phyloP scores from a whole-genome alignment of 371 early-diverging fungal genomes.

The Gilbertella persicaria region DNA sequence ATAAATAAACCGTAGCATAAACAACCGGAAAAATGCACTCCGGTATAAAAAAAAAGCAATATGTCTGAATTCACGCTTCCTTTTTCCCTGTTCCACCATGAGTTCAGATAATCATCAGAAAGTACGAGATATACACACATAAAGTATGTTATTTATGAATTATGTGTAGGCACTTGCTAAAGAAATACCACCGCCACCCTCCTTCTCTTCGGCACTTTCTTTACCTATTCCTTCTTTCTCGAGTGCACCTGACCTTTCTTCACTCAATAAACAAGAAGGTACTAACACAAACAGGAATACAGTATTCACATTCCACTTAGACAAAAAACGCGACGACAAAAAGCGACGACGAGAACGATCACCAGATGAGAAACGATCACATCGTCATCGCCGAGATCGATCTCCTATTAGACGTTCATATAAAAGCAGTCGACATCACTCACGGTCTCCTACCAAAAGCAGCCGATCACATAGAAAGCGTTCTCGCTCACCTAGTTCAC shows the following conservation, averaged over 20 bases:
- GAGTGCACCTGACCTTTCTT: constrained; percentile 40
- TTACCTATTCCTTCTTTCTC: constrained; percentile 32
- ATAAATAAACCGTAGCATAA: too few species aligned
- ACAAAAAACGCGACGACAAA: neutral
- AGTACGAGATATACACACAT: too few species aligned
- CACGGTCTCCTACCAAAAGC: neutral
- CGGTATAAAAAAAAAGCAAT: too few species aligned
- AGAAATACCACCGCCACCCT: constrained; percentile 20
- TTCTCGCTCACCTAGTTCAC: constrained; percentile 3
- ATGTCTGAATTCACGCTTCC: too few species aligned
- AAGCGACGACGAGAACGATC: constrained; percentile 1
- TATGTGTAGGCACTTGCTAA: neutral
- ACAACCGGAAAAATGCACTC: too few species aligned
- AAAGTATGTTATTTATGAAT: too few species aligned
- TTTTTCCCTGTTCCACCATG: too few species aligned
- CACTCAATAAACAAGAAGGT: constrained; percentile 20
- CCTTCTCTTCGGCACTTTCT: constrained; percentile 2
- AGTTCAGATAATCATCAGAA: too few species aligned
- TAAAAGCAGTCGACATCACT: constrained; percentile 1
- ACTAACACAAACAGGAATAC: neutral
- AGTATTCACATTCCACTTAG: neutral
- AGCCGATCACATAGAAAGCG: too few species aligned
- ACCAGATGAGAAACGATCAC: neutral
- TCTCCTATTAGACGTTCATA: neutral
- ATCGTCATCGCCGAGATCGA: constrained; percentile 1